A percentile compares a stretch with the other conserved stretches of the same genome.
Evolutionary conservation across 2,329 filamentous ascomycete genomes (phyloP).

Genomic region (Coleophoma eucalyptorum): DNA sequence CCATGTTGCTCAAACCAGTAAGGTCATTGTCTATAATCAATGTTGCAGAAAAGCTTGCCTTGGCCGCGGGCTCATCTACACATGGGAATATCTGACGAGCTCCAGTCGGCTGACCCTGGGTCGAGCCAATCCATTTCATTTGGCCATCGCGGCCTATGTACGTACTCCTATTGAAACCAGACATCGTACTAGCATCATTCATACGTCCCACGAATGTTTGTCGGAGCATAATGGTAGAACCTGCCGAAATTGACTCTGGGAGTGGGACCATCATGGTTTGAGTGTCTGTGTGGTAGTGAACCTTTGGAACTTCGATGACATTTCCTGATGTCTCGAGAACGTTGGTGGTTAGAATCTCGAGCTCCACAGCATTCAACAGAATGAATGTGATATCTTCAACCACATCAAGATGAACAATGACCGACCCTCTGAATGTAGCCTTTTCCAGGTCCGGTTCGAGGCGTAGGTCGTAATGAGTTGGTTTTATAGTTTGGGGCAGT

Average conservation of each 20-base stretch:
- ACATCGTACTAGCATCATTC: background rate
- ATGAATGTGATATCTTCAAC: conserved; percentile 2
- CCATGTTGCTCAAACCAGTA: conserved; percentile 66
- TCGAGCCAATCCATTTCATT: conserved; percentile 48
- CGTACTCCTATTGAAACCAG: background rate
- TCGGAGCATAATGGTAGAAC: background rate
- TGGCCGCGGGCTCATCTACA: conserved; percentile 69
- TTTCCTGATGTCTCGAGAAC: background rate
- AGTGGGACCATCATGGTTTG: background rate
- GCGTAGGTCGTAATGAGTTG: conserved; percentile 6
- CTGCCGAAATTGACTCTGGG: background rate
- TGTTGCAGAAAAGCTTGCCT: conserved; percentile 69
- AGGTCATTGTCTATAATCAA: conserved; percentile 33
- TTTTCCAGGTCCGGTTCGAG: conserved; percentile 8
- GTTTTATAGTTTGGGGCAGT: conserved; percentile 3
- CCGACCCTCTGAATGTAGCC: conserved; percentile 3
- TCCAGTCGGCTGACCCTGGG: conserved; percentile 52
- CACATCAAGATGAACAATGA: conserved; percentile 1
- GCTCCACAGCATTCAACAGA: conserved; percentile 1
- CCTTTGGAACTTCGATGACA: background rate
- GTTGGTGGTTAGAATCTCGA: conserved; percentile 3
- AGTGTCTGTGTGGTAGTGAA: background rate
- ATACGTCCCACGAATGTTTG: conserved; percentile 5
- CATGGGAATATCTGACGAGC: conserved; percentile 63
- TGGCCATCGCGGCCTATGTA: background rate